These are phyloP conservation scores for Plasmodium gonderi DNA, from an alignment of 169 alveolate species.

Conservation along the genomic window DNA sequence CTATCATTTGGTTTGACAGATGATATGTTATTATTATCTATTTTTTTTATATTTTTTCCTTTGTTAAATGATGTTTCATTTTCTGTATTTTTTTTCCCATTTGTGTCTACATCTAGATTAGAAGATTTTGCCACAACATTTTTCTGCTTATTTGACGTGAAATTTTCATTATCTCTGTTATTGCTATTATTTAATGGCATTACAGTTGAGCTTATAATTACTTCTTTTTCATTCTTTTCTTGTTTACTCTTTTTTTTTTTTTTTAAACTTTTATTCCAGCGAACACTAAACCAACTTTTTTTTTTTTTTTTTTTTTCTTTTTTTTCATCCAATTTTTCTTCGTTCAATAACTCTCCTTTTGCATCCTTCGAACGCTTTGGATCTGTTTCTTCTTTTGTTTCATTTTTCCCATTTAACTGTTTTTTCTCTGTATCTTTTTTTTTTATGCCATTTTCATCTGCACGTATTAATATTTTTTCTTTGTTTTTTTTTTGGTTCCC, in stretches of 20 bases:
- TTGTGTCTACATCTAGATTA: background rate
- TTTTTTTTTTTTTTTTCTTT: background rate
- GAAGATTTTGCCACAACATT: background rate
- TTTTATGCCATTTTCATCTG: background rate
- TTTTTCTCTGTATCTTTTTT: background rate
- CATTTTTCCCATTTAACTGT: background rate
- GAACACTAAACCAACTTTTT: background rate
- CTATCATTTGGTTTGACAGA: background rate
- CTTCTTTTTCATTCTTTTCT: background rate
- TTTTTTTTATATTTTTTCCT: background rate
- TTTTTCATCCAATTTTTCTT: background rate
- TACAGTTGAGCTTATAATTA: background rate
- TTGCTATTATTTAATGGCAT: background rate
- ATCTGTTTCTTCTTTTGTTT: background rate
- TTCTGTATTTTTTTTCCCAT: background rate
- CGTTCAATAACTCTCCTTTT: background rate
- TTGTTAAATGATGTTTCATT: background rate
- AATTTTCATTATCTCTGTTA: background rate
- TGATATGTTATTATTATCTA: background rate
- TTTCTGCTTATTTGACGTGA: background rate
- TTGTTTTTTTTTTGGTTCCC: background rate
- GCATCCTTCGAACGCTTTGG: background rate
- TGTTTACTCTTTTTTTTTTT: background rate
- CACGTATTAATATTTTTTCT: background rate
- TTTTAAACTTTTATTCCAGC: background rate